Percentiles rank a stretch among this genome's conserved stretches.
These are phyloP conservation scores for Collybia nuda DNA, from an alignment of 768 basidiomycete genomes.

Conservation along the genomic window DNA sequence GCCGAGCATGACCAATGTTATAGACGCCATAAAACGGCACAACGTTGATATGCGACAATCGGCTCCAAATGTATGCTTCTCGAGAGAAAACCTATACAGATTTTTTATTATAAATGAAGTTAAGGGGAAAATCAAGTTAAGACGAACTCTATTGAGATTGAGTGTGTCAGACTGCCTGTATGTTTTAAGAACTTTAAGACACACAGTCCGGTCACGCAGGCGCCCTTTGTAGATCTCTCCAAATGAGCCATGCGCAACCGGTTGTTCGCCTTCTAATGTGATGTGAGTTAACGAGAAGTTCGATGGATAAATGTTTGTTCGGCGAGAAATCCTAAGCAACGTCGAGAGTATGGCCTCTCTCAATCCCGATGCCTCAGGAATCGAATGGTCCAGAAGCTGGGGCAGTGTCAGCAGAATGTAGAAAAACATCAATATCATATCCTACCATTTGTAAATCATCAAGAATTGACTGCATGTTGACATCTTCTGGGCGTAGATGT, in stretches of 20 bases:
- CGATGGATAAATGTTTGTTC: conserved; percentile 1
- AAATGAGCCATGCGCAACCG: conserved; percentile 3
- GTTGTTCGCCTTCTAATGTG: background rate
- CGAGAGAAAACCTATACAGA: conserved; percentile 4
- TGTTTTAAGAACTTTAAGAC: conserved; percentile 9
- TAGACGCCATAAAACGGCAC: conserved; percentile 38
- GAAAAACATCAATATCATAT: too few species aligned
- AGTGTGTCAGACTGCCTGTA: background rate
- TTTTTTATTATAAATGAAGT: too few species aligned
- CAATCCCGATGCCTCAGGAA: background rate
- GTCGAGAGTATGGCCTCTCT: conserved; percentile 1
- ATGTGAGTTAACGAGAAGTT: conserved; percentile 8
- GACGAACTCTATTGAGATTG: conserved; percentile 5
- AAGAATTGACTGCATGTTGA: too few species aligned
- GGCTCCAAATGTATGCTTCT: conserved; percentile 10
- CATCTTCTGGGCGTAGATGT: too few species aligned
- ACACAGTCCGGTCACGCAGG: background rate
- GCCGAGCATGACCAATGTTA: conserved; percentile 20
- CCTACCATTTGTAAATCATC: too few species aligned
- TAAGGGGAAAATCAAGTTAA: background rate
- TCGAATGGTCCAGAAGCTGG: conserved; percentile 2
- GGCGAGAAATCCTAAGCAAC: conserved; percentile 4
- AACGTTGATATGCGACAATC: conserved; percentile 16
- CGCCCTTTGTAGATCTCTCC: conserved; percentile 7
- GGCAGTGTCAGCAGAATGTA: too few species aligned